Evolutionary conservation across 1,139 yeast species (phyloP), one percentile per base, ranked within the genome.

Genomic region (Blastobotrys buckinghamii): DNA sequence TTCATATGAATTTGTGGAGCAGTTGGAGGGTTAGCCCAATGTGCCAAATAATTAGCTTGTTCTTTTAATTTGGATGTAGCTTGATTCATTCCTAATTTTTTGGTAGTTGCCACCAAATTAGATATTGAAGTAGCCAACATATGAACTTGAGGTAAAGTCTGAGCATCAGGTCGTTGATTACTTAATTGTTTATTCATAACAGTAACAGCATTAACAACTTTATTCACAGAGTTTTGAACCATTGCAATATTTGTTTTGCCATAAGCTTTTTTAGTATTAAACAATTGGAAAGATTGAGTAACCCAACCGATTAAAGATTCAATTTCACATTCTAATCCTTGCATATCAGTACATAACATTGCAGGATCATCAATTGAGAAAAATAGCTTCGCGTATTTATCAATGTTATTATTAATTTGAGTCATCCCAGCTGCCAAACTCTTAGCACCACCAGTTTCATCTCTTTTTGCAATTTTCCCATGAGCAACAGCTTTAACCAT

Each of bases 11-110:
- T 6, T 16, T n/a, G 6, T 3, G 32, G 17, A 6, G 5, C 17
- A 6, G 44, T 24, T 24, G 33, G 29, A 30, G 36, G 19, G 38
- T 27, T 33, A 32, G 45, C 39, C 46, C 46, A 43, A 19, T 43
- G 40, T 5, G 41, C 12, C 29, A 43, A 16, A 16, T 15, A 16
- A 27, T 43, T 35, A 1, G 41, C 36, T 27, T 43, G 40, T n/a
- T 27, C 46, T 20, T 37, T 27, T 17, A 43, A 30, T 34, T 13
- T 27, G 10, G 34, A 17, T 2, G 39, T 16, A 4, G 29, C 9
- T 13, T 35, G 16, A 7, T 36, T 17, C 41, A 43, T 12, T 3
- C 38, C 16, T 9, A 35, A 26, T 16, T 29, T 24, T 20, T 37
- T 30, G 12, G 41, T 17, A 26, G 27, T 20, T 12, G n/a, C 36